Evolutionary conservation across 495 filamentous ascomycete species (phyloP), one percentile per base, ranked within the genome.

Genomic region (Neurospora sp.): DNA sequence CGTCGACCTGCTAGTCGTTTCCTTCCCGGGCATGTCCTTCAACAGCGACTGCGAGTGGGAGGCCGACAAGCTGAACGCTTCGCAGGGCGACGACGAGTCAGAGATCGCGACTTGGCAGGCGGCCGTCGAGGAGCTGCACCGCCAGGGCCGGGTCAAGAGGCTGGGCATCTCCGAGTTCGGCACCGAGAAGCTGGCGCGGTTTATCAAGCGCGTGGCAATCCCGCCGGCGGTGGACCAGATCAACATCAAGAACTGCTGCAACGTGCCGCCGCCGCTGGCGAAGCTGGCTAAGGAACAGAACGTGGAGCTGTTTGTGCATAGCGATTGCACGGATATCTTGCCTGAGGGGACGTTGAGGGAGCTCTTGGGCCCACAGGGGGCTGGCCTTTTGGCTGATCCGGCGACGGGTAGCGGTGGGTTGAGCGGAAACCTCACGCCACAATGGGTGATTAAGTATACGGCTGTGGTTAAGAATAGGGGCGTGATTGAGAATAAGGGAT

Each of bases 381-480:
- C 89, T 7, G 91, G 90, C 12, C 85, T 93, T n/a, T 81, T 93
- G 59, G 89, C 88, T 80, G 73, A 86, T 81, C 73, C 83, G 48
- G 76, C 74, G 9, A 82, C 79, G 5, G 72, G 75, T 1, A 81
- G 74, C 41, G 72, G 82, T 72, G 88, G 87, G 3, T 83, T 96
- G 70, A 88, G 87, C 74, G 92, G 93, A 14, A 89, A 97, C 70
- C 84, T 99, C 66, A 85, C 88, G 74, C 94, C 96, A 16, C 89
- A 93, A 75, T 99, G 95, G 95, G 96, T 98, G 40, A 91, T 94
- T 72, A 98, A 98, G 80, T 99, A 99, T 81, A 98, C 96, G 27
- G 96, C 96, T 6, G 94, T 98, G n/a, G 93, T 98, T 39, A 92
- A 92, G 79, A 90, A 98, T 80, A 86, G 96, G n/a, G 96, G 96